Evolutionary conservation across 768 basidiomycete genomes (phyloP).

Genomic region (Lentinula detonsa): DNA sequence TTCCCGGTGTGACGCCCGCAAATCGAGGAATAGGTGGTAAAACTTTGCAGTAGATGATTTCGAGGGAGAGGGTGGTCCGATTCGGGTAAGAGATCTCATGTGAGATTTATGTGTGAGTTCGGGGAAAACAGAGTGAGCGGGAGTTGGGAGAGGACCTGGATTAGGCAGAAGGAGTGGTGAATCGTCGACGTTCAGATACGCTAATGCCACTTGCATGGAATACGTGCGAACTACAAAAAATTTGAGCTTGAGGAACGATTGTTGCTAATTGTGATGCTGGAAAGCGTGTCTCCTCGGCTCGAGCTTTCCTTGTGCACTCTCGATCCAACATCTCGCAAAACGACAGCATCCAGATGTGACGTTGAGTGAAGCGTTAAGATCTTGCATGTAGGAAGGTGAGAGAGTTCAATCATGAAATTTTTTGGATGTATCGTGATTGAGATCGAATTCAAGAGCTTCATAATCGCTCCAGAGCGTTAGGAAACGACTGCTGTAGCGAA

Average conservation of each 20-base stretch:
- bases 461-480: slow-evolving; percentile 87
- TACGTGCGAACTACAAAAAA: slow-evolving; percentile 64
- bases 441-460: slow-evolving; percentile 81
- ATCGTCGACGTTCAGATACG: slow-evolving; percentile 61
- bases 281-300: not conserved
- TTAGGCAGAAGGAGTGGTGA: slow-evolving; percentile 28
- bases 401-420: slow-evolving; percentile 91
- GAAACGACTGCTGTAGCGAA: slow-evolving; percentile 77
- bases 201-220: slow-evolving; percentile 78
- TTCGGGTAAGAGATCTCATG: slow-evolving; percentile 29
- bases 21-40: slow-evolving; percentile 85
- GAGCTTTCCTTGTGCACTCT: slow-evolving; percentile 23
- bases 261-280: not conserved
- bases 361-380: slow-evolving; percentile 86
- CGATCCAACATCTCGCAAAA: slow-evolving; percentile 82
- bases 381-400: slow-evolving; percentile 88
- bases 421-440: slow-evolving; percentile 92
- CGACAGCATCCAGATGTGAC: slow-evolving; percentile 85
- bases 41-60: slow-evolving; percentile 59
- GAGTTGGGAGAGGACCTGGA: slow-evolving; percentile 44
- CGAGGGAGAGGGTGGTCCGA: slow-evolving; percentile 15
- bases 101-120: slow-evolving; percentile 33
- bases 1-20: slow-evolving; percentile 53
- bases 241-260: not conserved
- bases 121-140: slow-evolving; percentile 67